Conservation (phyloP, 768 basidiomycete genomes). For the Amanita muscaria region DNA sequence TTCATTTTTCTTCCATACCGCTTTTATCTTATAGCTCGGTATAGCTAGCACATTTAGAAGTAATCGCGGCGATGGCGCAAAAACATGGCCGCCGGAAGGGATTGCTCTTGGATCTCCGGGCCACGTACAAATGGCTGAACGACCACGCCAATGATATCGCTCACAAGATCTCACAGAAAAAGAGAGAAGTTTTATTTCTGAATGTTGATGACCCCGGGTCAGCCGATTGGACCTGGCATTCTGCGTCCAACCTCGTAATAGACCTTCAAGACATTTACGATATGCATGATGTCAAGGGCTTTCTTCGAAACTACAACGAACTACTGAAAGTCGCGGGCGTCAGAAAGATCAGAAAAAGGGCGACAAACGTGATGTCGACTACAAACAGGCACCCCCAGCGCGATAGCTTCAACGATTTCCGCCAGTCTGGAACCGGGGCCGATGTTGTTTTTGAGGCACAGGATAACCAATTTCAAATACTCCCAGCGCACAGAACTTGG, state of each 20-base stretch:
- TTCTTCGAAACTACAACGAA: slow-evolving; percentile 24
- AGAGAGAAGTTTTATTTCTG: slow-evolving; percentile 29
- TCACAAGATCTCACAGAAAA: slow-evolving; percentile 13
- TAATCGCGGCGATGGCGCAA: slow-evolving; percentile 23
- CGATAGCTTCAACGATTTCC: slow-evolving; percentile 24
- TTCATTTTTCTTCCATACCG: background rate
- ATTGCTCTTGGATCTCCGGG: slow-evolving; percentile 28
- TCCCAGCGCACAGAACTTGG: slow-evolving; percentile 33
- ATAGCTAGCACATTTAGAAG: slow-evolving; percentile 34
- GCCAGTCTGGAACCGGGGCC: slow-evolving; percentile 22
- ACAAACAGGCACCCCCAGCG: slow-evolving; percentile 14
- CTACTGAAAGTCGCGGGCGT: slow-evolving; percentile 28
- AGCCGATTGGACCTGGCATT: slow-evolving; percentile 32
- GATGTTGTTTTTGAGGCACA: slow-evolving; percentile 28
- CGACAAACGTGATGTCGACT: slow-evolving; percentile 9
- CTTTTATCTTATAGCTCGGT: background rate
- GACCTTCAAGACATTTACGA: slow-evolving; percentile 22
- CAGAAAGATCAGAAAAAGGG: slow-evolving; percentile 12
- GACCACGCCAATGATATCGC: slow-evolving; percentile 16
- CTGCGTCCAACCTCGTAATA: slow-evolving; percentile 31
- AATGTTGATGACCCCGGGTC: slow-evolving; percentile 33
- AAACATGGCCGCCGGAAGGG: slow-evolving; percentile 17
- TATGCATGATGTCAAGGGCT: slow-evolving; percentile 23
- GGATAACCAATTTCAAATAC: slow-evolving; percentile 13
- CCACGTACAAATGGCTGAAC: slow-evolving; percentile 37